These are phyloP conservation scores for Tuber aestivum DNA, from an alignment of 495 filamentous ascomycete genomes.

Conservation along the genomic window DNA sequence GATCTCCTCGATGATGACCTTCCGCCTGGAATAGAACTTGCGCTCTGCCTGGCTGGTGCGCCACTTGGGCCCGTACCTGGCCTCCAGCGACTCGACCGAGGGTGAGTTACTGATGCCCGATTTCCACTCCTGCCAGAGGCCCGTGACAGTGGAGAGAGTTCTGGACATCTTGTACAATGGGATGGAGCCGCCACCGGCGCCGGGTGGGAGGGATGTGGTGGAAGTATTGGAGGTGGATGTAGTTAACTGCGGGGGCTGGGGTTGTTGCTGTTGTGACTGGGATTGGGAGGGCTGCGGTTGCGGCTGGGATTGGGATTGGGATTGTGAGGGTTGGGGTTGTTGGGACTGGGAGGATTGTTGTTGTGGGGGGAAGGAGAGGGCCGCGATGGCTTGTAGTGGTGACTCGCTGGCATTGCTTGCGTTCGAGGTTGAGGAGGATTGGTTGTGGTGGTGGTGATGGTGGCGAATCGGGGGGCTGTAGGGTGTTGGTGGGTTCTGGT, in stretches of 20 bases:
- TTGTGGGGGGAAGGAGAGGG: slow-evolving; percentile 8
- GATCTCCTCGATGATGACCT: slow-evolving; percentile 41
- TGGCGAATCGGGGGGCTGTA: slow-evolving; percentile 15
- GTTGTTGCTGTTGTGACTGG: slow-evolving; percentile 23
- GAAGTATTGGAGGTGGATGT: slow-evolving; percentile 22
- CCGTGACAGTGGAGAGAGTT: slow-evolving; percentile 29
- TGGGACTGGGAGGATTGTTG: slow-evolving; percentile 12
- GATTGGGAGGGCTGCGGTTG: slow-evolving; percentile 18
- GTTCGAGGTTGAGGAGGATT: slow-evolving; percentile 12
- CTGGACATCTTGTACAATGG: slow-evolving; percentile 39
- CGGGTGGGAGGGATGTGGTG: slow-evolving; percentile 14
- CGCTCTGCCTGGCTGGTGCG: slow-evolving; percentile 34
- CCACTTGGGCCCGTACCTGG: slow-evolving; percentile 37
- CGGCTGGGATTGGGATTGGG: slow-evolving; percentile 19
- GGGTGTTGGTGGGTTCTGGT: slow-evolving; percentile 6
- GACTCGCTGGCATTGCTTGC: slow-evolving; percentile 1
- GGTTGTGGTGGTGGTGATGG: slow-evolving; percentile 23
- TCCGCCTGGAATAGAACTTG: slow-evolving; percentile 40
- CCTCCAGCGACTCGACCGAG: slow-evolving; percentile 34
- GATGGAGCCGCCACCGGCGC: slow-evolving; percentile 10
- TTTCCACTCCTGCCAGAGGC: slow-evolving; percentile 40
- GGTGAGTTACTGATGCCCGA: slow-evolving; percentile 19
- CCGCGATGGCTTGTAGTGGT: background rate
- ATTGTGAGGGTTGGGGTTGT: slow-evolving; percentile 9
- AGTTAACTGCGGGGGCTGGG: slow-evolving; percentile 25